Percentiles rank a stretch among this genome's conserved stretches.
phyloP scores from a whole-genome alignment of 2,329 filamentous ascomycete genomes.

The Domatiomyces globalis region DNA sequence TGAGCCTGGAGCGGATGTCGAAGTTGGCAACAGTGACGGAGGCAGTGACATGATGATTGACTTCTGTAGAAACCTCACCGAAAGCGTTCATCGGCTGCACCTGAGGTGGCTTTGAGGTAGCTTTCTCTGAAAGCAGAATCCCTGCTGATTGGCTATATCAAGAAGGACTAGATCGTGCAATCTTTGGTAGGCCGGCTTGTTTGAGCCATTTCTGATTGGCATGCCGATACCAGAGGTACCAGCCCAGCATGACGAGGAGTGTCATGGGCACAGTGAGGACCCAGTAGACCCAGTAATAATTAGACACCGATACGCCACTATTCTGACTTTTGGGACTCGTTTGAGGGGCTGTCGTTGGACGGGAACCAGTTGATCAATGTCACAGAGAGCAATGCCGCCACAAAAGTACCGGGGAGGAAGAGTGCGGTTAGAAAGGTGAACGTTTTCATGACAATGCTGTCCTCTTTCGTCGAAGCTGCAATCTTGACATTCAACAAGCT shows the following conservation, averaged over 20 bases:
- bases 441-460: not conserved
- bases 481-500: slow-evolving; percentile 1
- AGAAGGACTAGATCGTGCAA: no score
- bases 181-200: not conserved
- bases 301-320: not conserved
- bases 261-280: not conserved
- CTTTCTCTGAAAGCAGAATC: no score
- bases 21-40: no score
- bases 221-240: not conserved
- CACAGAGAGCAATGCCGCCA: not conserved
- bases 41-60: no score
- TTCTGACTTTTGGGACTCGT: not conserved
- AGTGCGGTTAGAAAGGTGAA: slow-evolving; percentile 1
- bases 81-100: no score
- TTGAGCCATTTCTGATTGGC: not conserved
- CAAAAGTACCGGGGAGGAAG: not conserved
- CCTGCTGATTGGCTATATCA: no score
- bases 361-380: slow-evolving; percentile 1
- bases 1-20: no score
- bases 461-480: slow-evolving; percentile 1
- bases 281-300: not conserved
- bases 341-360: not conserved
- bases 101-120: no score
- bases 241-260: not conserved
- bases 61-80: no score